Base-by-base conservation (phyloP, 352 stramenopile species). In the Phytophthora chlamydospora region DNA sequence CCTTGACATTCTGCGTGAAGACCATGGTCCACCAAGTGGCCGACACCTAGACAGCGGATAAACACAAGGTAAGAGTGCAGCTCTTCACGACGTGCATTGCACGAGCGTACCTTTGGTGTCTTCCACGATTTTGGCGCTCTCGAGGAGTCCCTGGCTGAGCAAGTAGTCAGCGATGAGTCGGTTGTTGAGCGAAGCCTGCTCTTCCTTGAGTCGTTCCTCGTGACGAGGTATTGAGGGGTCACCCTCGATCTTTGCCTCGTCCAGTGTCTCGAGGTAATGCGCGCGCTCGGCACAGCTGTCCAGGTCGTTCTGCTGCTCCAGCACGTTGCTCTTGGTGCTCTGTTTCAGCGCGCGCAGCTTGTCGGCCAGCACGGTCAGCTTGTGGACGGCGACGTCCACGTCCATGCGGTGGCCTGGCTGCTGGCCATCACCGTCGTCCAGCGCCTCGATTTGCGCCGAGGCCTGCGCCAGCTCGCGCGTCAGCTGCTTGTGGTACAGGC, bases 401-500 rank as follows among this genome's bases (percentile, higher is more conserved):
- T 84, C 73, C 62, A 81, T 77, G 32, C 78, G 70, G 45, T 91
- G 83, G 8, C 78, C 76, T 21, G 82, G 75, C 19, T 83, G 78
- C 58, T 92, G 83, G 35, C 76, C 74, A n/a, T 78, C 65, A 27
- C 78, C 73, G 21, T 77, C 59, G 36, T 81, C 67, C 42, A 95
- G 45, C 16, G 70, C 71, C 13, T 85, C 49, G 31, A 91, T 78
- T 33, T 74, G 59, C 46, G 77, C 70, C 16, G 68, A 69, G n/a
- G 85, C 61, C 32, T 66, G 57, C 24, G 67, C 65, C 11, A 95
- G 38, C 62, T 95, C 83, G 36, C 79, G 76, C 27, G 78, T 86
- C 32, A 95, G 62, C 47, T 95, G 78, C 64, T 91, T 92, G 58
- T 95, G 80, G 35, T 91, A 90, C 34, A 93, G 65, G 0, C 85